These are phyloP conservation scores for Barnettozyma populi DNA, from an alignment of 805 yeast genomes.

Conservation along the genomic window DNA sequence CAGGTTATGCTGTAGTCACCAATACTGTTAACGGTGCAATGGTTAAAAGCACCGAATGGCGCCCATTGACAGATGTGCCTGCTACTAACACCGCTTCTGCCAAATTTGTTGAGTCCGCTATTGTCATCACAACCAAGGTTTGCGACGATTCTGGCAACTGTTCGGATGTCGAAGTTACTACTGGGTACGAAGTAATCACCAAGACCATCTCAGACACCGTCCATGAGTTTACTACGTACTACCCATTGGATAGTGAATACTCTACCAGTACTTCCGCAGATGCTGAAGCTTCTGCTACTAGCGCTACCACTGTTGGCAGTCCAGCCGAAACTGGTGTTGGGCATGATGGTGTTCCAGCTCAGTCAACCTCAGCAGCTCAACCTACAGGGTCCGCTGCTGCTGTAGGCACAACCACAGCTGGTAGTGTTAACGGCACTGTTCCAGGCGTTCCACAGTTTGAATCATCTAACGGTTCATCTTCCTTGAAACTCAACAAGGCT, in stretches of 20 bases:
- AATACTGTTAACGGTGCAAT: not conserved
- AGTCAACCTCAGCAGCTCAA: not conserved
- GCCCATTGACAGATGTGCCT: not conserved
- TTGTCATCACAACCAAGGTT: not conserved
- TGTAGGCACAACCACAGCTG: not conserved
- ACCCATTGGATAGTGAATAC: not conserved
- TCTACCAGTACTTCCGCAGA: not conserved
- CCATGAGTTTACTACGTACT: conserved; percentile 3
- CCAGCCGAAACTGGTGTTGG: not conserved
- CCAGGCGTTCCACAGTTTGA: not conserved
- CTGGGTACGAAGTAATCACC: conserved; percentile 4
- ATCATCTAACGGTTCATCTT: conserved; percentile 1
- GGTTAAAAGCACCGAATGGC: not conserved
- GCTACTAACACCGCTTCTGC: not conserved
- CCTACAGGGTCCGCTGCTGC: not conserved
- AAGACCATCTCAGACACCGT: conserved; percentile 4
- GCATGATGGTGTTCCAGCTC: not conserved
- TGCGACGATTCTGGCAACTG: conserved; percentile 1
- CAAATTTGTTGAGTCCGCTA: not conserved
- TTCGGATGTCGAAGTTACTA: conserved; percentile 1
- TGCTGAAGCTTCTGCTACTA: not conserved
- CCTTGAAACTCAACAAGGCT: conserved; percentile 1
- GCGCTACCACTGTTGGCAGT: not conserved
- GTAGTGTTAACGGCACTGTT: not conserved
- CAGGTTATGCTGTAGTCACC: not conserved